These are phyloP conservation scores for Primulina huaijiensis DNA, from an alignment of 257 asterid genomes.

Conservation along the genomic window DNA sequence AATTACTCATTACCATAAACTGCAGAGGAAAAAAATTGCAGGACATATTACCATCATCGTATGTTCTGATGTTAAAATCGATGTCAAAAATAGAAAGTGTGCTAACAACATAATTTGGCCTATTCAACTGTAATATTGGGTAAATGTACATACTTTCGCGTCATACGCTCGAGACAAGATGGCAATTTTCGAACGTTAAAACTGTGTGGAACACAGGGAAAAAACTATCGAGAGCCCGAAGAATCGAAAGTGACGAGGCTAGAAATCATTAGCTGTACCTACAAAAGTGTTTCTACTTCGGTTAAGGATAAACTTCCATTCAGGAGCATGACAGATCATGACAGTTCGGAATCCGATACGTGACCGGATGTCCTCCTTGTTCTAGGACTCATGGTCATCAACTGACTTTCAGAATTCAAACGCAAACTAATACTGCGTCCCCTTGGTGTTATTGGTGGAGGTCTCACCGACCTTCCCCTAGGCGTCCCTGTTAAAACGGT, in stretches of 20 bases:
- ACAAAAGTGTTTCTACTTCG: neutral
- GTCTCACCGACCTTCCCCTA: conserved; percentile 53
- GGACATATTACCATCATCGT: neutral
- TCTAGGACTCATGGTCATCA: conserved; percentile 44
- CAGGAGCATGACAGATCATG: conserved; percentile 25
- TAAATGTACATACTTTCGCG: neutral
- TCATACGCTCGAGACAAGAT: neutral
- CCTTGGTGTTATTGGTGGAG: conserved; percentile 48
- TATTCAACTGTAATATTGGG: neutral
- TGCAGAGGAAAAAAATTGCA: neutral
- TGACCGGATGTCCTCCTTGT: conserved; percentile 60
- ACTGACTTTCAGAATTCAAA: conserved; percentile 60
- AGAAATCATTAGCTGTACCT: neutral
- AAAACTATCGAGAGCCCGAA: neutral
- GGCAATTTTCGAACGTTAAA: neutral
- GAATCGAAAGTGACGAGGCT: neutral
- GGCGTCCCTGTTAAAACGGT: conserved; percentile 54
- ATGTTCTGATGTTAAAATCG: neutral
- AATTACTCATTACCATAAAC: neutral
- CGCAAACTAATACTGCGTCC: conserved; percentile 47
- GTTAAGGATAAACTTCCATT: neutral
- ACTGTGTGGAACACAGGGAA: neutral
- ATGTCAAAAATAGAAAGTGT: neutral
- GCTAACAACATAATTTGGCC: neutral
- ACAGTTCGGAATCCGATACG: conserved; percentile 72